Conservation (phyloP, 495 filamentous ascomycete genomes). For the Penicillium samsonianum region DNA sequence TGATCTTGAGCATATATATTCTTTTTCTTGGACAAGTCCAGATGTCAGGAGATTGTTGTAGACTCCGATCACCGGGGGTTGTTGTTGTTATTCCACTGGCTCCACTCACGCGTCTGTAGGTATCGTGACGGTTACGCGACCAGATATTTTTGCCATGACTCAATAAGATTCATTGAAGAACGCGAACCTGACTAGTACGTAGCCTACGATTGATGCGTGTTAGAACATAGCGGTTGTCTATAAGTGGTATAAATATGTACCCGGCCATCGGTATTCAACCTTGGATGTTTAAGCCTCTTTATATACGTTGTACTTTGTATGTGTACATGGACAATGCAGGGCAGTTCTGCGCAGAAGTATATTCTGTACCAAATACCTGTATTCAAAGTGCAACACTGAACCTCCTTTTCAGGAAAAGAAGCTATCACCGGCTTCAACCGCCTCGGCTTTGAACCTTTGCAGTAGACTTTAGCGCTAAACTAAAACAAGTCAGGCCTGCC, state of each 20-base stretch:
- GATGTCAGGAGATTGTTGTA: constrained; percentile 8
- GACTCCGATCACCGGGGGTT: constrained; percentile 26
- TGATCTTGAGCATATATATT: background rate
- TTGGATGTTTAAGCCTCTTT: too few species aligned
- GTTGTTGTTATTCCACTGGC: constrained; percentile 12
- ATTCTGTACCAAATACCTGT: constrained; percentile 4
- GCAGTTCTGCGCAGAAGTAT: background rate
- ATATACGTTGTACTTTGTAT: too few species aligned
- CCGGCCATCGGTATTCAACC: too few species aligned
- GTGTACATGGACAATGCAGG: background rate
- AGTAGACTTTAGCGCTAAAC: constrained; percentile 21
- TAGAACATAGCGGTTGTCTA: background rate
- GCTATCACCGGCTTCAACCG: constrained; percentile 38
- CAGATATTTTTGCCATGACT: background rate
- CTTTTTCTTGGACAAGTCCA: background rate
- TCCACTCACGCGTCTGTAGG: constrained; percentile 19
- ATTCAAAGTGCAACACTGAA: constrained; percentile 11
- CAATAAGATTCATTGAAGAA: background rate
- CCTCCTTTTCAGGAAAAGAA: constrained; percentile 12
- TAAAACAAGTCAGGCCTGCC: constrained; percentile 4
- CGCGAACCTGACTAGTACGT: background rate
- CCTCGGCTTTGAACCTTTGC: constrained; percentile 25
- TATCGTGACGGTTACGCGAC: constrained; percentile 5
- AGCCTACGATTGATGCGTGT: background rate
- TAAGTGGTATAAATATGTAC: too few species aligned